Conservation (phyloP, 1,139 yeast species). For the Lodderomyces pseudojiufengensis region DNA sequence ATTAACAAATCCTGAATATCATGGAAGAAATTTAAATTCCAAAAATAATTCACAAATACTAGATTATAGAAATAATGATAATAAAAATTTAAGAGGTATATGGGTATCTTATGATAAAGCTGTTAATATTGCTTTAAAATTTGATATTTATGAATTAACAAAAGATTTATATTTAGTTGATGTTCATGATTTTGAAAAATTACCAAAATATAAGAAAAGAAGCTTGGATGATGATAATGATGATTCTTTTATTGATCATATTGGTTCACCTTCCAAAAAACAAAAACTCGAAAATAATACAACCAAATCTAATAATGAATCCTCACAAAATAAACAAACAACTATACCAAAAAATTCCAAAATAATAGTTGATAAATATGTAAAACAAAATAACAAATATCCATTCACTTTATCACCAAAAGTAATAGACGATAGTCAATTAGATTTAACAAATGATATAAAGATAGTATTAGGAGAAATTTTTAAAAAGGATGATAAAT, state of each 20-base stretch:
- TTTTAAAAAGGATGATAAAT: constrained; percentile 38
- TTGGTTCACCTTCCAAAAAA: constrained; percentile 36
- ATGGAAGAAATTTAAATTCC: constrained; percentile 8
- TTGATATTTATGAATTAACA: constrained; percentile 40
- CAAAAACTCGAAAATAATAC: constrained; percentile 13
- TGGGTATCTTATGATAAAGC: constrained; percentile 49
- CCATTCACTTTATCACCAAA: constrained; percentile 59
- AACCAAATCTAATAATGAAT: background rate
- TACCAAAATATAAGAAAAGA: constrained; percentile 28
- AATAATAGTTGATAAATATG: constrained; percentile 18
- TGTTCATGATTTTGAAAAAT: constrained; percentile 43
- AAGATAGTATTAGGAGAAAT: constrained; percentile 48
- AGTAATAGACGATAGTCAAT: constrained; percentile 26
- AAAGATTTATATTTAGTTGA: constrained; percentile 41
- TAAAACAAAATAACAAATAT: constrained; percentile 37
- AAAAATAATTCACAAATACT: constrained; percentile 23
- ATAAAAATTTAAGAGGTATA: constrained; percentile 28
- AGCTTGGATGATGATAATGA: constrained; percentile 15
- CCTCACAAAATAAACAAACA: background rate
- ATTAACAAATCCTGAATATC: constrained; percentile 29
- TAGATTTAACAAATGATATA: constrained; percentile 45
- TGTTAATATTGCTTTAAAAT: constrained; percentile 36
- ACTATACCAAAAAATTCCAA: background rate
- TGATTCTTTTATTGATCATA: constrained; percentile 11
- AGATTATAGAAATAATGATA: constrained; percentile 29